phyloP scores from a whole-genome alignment of 306 rosid species.

The Trichosanthes truncata region DNA sequence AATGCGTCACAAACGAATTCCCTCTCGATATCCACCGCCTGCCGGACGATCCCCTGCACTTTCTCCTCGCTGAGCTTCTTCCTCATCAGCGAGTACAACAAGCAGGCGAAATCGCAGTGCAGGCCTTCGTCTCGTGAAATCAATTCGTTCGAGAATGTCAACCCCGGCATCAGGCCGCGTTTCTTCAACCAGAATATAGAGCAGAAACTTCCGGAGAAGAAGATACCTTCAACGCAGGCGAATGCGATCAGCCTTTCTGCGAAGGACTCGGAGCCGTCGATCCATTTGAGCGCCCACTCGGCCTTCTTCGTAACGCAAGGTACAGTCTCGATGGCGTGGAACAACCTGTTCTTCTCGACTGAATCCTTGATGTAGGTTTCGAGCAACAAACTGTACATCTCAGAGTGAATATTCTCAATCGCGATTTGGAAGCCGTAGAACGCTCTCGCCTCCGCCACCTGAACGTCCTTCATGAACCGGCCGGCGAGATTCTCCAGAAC shows the following conservation, averaged over 20 bases:
- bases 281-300: slow-evolving; percentile 55
- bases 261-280: slow-evolving; percentile 33
- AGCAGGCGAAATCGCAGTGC: not conserved
- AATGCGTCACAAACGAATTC: not conserved
- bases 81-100: not conserved
- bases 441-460: slow-evolving; percentile 67
- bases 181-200: slow-evolving; percentile 29
- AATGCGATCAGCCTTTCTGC: slow-evolving; percentile 55
- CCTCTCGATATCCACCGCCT: not conserved
- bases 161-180: slow-evolving; percentile 31
- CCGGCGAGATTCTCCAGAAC: slow-evolving; percentile 75
- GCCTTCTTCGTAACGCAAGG: slow-evolving; percentile 61
- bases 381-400: slow-evolving; percentile 67
- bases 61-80: not conserved
- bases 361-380: slow-evolving; percentile 63
- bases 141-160: not conserved
- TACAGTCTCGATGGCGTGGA: slow-evolving; percentile 56
- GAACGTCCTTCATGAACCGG: slow-evolving; percentile 78
- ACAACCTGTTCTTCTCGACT: slow-evolving; percentile 34
- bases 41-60: not conserved
- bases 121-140: not conserved
- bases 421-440: slow-evolving; percentile 86
- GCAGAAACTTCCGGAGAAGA: no score
- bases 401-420: slow-evolving; percentile 74
- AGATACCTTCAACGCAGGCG: slow-evolving; percentile 31